These are phyloP conservation scores for Lentinula aciculospora DNA, from an alignment of 768 basidiomycete species.

Conservation along the genomic window DNA sequence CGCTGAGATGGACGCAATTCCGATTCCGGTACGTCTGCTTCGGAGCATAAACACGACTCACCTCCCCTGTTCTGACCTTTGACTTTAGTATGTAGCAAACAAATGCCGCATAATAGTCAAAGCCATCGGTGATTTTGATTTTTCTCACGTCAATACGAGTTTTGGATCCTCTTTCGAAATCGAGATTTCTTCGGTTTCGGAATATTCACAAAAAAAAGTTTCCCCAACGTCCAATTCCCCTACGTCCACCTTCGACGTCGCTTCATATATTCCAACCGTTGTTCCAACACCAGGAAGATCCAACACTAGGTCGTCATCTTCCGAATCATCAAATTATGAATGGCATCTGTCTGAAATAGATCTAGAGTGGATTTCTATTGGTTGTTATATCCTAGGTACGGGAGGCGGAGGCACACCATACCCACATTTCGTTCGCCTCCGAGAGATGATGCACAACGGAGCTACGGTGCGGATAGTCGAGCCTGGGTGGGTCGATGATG, in stretches of 20 bases:
- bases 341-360: conserved; percentile 34
- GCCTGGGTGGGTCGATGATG: conserved; percentile 26
- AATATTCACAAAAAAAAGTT: background rate
- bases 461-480: conserved; percentile 33
- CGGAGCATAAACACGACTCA: background rate
- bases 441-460: conserved; percentile 39
- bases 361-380: conserved; percentile 46
- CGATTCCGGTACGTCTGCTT: conserved; percentile 28
- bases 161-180: background rate
- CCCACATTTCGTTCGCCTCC: conserved; percentile 35
- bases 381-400: conserved; percentile 48
- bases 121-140: conserved; percentile 43
- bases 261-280: conserved; percentile 4
- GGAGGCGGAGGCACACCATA: conserved; percentile 53
- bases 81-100: conserved; percentile 30
- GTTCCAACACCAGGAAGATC: background rate
- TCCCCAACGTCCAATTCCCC: background rate
- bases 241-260: background rate
- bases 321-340: conserved; percentile 12
- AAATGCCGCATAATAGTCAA: conserved; percentile 46
- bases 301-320: background rate
- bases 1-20: conserved; percentile 46
- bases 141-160: conserved; percentile 7
- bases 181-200: background rate
- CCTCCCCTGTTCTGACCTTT: background rate